phyloP scores from a whole-genome alignment of 345 rosid genomes.

The Eucalyptus pauciflora region DNA sequence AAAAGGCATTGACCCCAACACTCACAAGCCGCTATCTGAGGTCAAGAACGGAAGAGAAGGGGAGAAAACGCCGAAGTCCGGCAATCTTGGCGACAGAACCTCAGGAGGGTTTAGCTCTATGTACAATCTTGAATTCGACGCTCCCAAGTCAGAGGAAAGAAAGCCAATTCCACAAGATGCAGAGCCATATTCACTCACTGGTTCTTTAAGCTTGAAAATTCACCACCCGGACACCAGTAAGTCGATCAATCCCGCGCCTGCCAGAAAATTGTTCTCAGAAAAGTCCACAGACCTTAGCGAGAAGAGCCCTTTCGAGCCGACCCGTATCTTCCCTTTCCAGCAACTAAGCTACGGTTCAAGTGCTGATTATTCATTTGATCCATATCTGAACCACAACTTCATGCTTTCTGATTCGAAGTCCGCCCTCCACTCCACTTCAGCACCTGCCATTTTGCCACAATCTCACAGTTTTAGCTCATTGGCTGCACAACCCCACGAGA shows the following conservation, averaged over 20 bases:
- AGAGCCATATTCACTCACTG: neutral
- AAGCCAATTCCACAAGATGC: neutral
- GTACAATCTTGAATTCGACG: neutral
- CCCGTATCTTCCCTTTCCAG: neutral
- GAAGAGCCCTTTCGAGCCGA: neutral
- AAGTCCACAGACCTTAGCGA: neutral
- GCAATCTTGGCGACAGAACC: neutral
- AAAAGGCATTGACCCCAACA: conserved; percentile 7
- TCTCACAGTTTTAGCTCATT: neutral
- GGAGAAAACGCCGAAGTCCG: neutral
- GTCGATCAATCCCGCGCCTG: neutral
- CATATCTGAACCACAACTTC: neutral
- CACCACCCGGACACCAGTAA: neutral
- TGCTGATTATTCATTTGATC: neutral
- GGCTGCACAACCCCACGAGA: neutral
- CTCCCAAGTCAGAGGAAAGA: neutral
- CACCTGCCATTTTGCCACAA: neutral
- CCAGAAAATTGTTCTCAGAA: neutral
- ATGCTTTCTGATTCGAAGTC: neutral
- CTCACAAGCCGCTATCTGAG: neutral
- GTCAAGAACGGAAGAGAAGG: neutral
- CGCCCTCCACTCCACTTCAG: neutral
- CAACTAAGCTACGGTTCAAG: neutral
- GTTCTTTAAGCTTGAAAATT: neutral
- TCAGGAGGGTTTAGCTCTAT: neutral